phyloP scores from a whole-genome alignment of 2,329 filamentous ascomycete species.

The Magnaporthales sp. region DNA sequence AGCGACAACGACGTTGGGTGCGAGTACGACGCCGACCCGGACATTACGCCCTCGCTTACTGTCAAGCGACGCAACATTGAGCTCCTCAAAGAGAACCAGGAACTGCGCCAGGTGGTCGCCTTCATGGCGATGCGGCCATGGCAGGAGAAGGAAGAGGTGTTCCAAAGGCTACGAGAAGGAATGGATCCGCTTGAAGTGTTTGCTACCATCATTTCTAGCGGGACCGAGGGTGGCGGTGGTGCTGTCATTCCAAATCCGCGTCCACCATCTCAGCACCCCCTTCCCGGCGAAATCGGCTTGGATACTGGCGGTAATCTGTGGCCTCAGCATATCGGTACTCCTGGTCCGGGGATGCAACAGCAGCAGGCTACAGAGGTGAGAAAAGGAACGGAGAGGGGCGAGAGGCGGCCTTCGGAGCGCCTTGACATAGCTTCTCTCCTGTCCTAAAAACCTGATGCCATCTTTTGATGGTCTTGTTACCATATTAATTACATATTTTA shows the following conservation, averaged over 20 bases:
- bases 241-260: neutral
- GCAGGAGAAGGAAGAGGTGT: neutral
- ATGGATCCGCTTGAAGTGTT: neutral
- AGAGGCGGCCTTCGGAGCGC: neutral
- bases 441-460: neutral
- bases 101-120: conserved; percentile 1
- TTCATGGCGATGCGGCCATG: neutral
- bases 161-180: neutral
- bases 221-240: neutral
- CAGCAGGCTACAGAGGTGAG: neutral
- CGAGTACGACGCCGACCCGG: conserved; percentile 6
- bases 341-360: neutral
- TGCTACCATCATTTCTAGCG: neutral
- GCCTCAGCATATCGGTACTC: neutral
- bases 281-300: neutral
- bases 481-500: neutral
- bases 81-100: conserved; percentile 1
- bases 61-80: neutral
- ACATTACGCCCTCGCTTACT: neutral
- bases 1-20: neutral
- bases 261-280: neutral
- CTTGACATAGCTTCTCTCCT: neutral
- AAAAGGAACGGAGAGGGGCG: neutral
- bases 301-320: neutral
- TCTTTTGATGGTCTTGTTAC: too few species aligned